These are phyloP conservation scores for Hypomontagnella monticulosa DNA, from an alignment of 495 filamentous ascomycete species.

Conservation along the genomic window DNA sequence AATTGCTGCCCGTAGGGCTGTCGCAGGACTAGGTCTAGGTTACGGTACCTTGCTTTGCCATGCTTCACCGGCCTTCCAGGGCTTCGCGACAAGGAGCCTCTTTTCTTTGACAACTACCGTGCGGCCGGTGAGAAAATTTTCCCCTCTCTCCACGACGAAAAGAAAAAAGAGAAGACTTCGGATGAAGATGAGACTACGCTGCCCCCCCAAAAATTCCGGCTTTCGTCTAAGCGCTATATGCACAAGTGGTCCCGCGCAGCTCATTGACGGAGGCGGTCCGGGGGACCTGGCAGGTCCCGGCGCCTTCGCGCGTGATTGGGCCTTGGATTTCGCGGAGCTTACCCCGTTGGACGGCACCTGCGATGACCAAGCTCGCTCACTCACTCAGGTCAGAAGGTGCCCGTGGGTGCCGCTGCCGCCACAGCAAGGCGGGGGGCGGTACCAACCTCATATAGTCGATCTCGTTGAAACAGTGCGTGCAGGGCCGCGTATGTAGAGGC, in stretches of 20 bases:
- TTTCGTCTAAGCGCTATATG: constrained; percentile 17
- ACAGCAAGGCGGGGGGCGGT: not conserved
- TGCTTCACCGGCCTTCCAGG: not conserved
- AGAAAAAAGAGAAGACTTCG: not conserved
- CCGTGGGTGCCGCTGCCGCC: constrained; percentile 7
- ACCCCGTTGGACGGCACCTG: constrained; percentile 9
- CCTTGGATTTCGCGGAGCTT: not conserved
- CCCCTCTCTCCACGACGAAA: too few species aligned
- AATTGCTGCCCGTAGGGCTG: constrained; percentile 39
- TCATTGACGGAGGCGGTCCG: constrained; percentile 2
- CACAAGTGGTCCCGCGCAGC: not conserved
- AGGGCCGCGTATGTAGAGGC: too few species aligned
- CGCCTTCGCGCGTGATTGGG: not conserved
- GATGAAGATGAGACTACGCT: constrained; percentile 9
- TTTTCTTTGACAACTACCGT: constrained; percentile 24
- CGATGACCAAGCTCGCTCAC: constrained; percentile 13
- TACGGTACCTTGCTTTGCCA: constrained; percentile 21
- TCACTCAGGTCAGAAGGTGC: constrained; percentile 22
- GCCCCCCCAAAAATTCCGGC: constrained; percentile 4
- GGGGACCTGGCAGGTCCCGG: constrained; percentile 5
- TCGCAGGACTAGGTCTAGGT: constrained; percentile 21
- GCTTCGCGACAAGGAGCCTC: not conserved
- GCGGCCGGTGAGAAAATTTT: constrained; percentile 16
- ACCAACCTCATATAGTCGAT: constrained; percentile 3
- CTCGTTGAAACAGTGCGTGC: constrained; percentile 27